Base-by-base conservation (phyloP, 108 stramenopile species). In the Pseudonitzschia delicatissima region DNA sequence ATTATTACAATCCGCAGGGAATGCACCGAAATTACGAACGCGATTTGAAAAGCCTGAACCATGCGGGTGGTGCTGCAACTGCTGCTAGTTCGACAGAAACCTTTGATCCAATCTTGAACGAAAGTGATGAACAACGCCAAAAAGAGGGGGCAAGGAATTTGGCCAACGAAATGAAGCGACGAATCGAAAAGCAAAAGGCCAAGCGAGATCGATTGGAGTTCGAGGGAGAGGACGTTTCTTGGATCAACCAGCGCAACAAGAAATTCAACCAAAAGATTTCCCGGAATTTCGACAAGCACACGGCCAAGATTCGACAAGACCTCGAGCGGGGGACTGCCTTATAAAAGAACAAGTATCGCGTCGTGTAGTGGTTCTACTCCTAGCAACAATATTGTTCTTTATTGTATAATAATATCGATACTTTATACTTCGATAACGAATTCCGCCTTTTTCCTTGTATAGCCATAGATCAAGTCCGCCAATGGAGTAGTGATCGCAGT, bases 271-370 rank as follows among this genome's bases (percentile, higher is more conserved):
- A 91, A 74, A 95, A 95, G 78, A 89, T 95, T 69, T 70, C 77
- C 35, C 81, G 94, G 31, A 86, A 86, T 57, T 92, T 82, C 45
- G 91, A 95, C 68, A 72, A 85, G 66, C 77, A 81, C 55, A 92
- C 91, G 33, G 90, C 87, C 7, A 91, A 95, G 67, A 95, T 95
- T 76, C 77, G 87, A 55, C 91, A 95, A 76, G 92, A 91, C 77
- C 80, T 95, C 74, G 94, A 95, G 50, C 87, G 94, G 49, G 94
- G 94, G 42, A 95, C 91, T 28, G 94, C 94, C 0, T 71, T 92
- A 33, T 95, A 83, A 57, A 32, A 25, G n/a, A n/a, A n/a, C n/a
- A n/a, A n/a, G n/a, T n/a, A n/a, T n/a, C n/a, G n/a, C n/a, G n/a
- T n/a, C n/a, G n/a, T n/a, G n/a, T n/a, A n/a, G n/a, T n/a, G n/a